Evolutionary conservation across 306 rosid genomes (phyloP), one percentile per base, ranked within the genome.

Genomic region (Inga oerstediana): DNA sequence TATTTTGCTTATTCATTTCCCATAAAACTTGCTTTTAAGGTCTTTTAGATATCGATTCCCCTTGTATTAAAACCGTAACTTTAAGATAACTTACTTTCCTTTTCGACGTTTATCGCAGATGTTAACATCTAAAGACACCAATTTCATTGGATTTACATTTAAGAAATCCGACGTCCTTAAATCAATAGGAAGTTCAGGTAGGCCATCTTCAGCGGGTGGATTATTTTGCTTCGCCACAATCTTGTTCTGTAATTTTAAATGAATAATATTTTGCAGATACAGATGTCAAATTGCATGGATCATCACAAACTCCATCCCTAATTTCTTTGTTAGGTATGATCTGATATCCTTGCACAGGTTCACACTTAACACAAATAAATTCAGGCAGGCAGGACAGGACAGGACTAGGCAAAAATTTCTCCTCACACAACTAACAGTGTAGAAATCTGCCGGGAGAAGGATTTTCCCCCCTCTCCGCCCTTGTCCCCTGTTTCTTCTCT

Each of bases 101-200:
- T 85, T 69, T 41, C 74, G 35, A 52, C 66, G 56, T 69, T 71
- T 20, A 66, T 83, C 85, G 73, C 97, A 97, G 99, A 97, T 97
- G 99, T 85, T 97, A 89, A 91, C 98, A 24, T 97, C 99, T 67
- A 97, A 94, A 88, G 99, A 97, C 83, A 92, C 89, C 81, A 97
- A 97, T 81, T 97, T 97, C 90, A 97, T 97, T 70, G 99, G 98
- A 82, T 97, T 90, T 86, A 97, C 98, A 72, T 97, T 76, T 72
- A 94, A 92, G 88, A 94, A 97, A 74, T 97, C 99, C 12, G 97
- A 94, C 82, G 88, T 92, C 76, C 90, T 87, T 81, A 91, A 88
- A 87, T 90, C 99, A 52, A 93, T 92, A 77, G 99, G 91, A 86
- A 85, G 82, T 86, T 88, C 98, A 83, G 98, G 99, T 94, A 62